Conservation (phyloP, 768 basidiomycete genomes). For the Porpolomopsis calyptriformis region DNA sequence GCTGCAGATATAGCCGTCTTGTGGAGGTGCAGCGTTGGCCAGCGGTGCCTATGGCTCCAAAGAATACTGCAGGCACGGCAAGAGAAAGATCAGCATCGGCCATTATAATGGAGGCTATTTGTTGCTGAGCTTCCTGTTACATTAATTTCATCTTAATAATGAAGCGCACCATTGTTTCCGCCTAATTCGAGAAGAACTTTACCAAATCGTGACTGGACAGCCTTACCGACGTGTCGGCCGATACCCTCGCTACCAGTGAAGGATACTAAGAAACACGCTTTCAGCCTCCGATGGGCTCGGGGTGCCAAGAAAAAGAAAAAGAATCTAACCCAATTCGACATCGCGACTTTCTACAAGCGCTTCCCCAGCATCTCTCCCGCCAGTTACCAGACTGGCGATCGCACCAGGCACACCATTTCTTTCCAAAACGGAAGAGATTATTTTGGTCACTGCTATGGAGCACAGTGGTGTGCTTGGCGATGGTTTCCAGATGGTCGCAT, state of each 20-base stretch:
- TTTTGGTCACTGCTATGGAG: slow-evolving; percentile 83
- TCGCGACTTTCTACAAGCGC: slow-evolving; percentile 62
- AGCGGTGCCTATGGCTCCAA: slow-evolving; percentile 80
- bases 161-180: slow-evolving; percentile 96
- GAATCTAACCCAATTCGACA: slow-evolving; percentile 62
- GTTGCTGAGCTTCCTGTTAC: slow-evolving; percentile 15
- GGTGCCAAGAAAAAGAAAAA: slow-evolving; percentile 4
- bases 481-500: slow-evolving; percentile 94
- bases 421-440: slow-evolving; percentile 73
- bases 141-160: slow-evolving; percentile 9
- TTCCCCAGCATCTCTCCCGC: slow-evolving; percentile 72
- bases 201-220: slow-evolving; percentile 80
- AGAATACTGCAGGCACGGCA: slow-evolving; percentile 84
- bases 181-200: slow-evolving; percentile 87
- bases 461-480: slow-evolving; percentile 82
- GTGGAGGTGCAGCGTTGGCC: slow-evolving; percentile 86
- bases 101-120: slow-evolving; percentile 79
- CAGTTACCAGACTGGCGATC: slow-evolving; percentile 71
- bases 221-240: slow-evolving; percentile 79
- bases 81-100: slow-evolving; percentile 86
- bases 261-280: slow-evolving; percentile 47
- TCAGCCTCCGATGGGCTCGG: slow-evolving; percentile 1
- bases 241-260: slow-evolving; percentile 92
- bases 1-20: slow-evolving; percentile 81
- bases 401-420: slow-evolving; percentile 77